phyloP scores from a whole-genome alignment of 1,284 basidiomycete species.

The Rhizopogon hawkerae region DNA sequence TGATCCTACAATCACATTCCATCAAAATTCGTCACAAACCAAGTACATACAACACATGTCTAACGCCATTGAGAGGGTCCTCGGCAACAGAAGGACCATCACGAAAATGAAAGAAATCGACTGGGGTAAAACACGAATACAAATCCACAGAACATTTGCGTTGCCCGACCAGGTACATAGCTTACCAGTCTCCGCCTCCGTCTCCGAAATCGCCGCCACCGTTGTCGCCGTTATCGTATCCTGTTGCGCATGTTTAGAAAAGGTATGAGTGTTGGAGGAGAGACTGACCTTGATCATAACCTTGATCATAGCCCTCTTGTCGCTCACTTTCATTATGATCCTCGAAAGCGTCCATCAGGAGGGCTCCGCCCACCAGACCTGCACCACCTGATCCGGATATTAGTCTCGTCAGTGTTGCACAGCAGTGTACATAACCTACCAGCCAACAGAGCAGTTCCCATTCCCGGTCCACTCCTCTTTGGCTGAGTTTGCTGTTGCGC shows the following conservation, averaged over 20 bases:
- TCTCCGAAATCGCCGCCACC: no score
- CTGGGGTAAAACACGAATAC: no score
- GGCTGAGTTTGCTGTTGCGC: slow-evolving; percentile 11
- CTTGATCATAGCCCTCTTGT: slow-evolving; percentile 31
- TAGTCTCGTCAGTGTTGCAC: neutral
- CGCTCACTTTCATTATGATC: slow-evolving; percentile 33
- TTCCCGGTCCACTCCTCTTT: slow-evolving; percentile 19
- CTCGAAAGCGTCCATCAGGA: slow-evolving; percentile 45
- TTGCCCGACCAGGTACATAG: neutral
- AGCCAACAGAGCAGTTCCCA: slow-evolving; percentile 21
- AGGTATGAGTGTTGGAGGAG: neutral
- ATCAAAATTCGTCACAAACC: no score
- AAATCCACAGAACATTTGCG: no score
- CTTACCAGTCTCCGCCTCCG: slow-evolving; percentile 1
- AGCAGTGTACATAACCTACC: slow-evolving; percentile 17
- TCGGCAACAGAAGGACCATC: no score
- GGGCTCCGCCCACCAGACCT: slow-evolving; percentile 49
- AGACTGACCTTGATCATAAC: slow-evolving; percentile 16
- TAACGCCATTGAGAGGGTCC: no score
- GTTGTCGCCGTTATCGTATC: neutral
- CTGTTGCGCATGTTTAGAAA: neutral
- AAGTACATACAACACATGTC: no score
- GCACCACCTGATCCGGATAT: slow-evolving; percentile 38
- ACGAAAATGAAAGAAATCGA: no score
- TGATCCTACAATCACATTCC: no score